Conservation (phyloP, 139 green algal species). For the Microglena sp. region DNA sequence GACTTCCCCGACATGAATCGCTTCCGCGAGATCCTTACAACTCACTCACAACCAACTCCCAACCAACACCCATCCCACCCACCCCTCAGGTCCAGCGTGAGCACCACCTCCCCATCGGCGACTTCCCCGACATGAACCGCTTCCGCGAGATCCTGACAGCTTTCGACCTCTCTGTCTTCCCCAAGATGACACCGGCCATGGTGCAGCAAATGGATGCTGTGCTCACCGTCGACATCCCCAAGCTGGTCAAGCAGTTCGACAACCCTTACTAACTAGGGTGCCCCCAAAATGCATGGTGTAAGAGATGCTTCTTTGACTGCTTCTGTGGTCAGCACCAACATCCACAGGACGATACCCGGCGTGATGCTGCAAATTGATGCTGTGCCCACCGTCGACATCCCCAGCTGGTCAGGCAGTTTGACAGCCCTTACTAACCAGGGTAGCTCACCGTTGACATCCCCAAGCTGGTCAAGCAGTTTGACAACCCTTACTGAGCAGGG, state of each 20-base stretch:
- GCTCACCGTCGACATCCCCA: slow-evolving; percentile 77
- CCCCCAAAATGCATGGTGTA: slow-evolving; percentile 30
- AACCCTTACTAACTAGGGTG: slow-evolving; percentile 60
- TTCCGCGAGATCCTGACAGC: slow-evolving; percentile 75
- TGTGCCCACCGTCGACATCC: neutral
- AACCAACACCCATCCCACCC: neutral
- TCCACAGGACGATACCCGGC: neutral
- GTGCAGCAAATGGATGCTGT: slow-evolving; percentile 63
- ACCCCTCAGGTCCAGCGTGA: slow-evolving; percentile 71
- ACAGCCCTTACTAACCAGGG: neutral
- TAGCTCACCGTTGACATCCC: slow-evolving; percentile 12
- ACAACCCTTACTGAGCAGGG: neutral
- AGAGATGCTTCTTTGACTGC: neutral
- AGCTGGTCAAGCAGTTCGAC: slow-evolving; percentile 77
- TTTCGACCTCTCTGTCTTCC: slow-evolving; percentile 78
- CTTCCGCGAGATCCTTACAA: slow-evolving; percentile 73
- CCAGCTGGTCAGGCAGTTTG: neutral
- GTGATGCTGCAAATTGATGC: neutral
- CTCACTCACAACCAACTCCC: slow-evolving; percentile 2
- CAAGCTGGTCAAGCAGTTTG: neutral
- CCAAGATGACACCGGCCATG: slow-evolving; percentile 42
- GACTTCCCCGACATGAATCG: slow-evolving; percentile 83
- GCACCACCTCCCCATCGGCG: slow-evolving; percentile 76
- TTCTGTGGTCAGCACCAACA: neutral
- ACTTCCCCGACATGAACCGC: slow-evolving; percentile 79